Base-by-base conservation (phyloP, 768 basidiomycete genomes). In the Strobilomyces echinocephalus region DNA sequence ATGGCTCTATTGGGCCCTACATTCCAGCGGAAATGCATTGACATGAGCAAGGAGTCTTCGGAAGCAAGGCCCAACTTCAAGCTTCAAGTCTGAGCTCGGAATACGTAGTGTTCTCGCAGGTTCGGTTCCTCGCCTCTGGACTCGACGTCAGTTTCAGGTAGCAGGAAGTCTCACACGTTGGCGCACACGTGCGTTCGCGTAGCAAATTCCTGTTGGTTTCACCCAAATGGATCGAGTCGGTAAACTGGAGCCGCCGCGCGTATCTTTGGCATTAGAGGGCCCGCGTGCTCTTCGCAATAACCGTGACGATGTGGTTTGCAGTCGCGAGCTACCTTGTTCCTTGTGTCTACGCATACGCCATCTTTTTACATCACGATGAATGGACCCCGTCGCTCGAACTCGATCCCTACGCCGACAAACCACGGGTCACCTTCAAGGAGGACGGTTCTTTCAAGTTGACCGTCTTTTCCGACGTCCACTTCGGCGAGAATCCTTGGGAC, bases 401-500 rank as follows among this genome's bases (percentile, higher is more conserved):
- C 11, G 58, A 79, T 41, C 78, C 76, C 0, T 79, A 79, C 59
- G 70, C 76, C 0, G 52, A 63, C 49, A 77, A 79, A 54, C 76
- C 77, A 14, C 78, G 79, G 12, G 56, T 88, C 15, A 76, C 73
- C 2, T 89, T 88, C 67, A 72, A 73, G 8, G 30, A 64, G 0
- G 78, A 85, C 62, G 83, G 81, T 2, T 79, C 79, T 1, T 86
- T 90, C 76, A 88, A 86, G 67, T 60, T 90, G 43, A 84, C 81
- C 14, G 75, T 88, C 7, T 87, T 89, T 65, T 86, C 85, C 8
- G 88, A 90, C 60, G 67, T 88, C 30, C 87, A 89, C 62, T 88
- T 77, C 55, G 87, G 88, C 26, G 87, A 89, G 68, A 84, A 87
- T 59, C 84, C 85, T 8, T 84, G 82, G 80, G 82, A 83, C 49